Conservation (phyloP, 768 basidiomycete species). For the Mycena pura region DNA sequence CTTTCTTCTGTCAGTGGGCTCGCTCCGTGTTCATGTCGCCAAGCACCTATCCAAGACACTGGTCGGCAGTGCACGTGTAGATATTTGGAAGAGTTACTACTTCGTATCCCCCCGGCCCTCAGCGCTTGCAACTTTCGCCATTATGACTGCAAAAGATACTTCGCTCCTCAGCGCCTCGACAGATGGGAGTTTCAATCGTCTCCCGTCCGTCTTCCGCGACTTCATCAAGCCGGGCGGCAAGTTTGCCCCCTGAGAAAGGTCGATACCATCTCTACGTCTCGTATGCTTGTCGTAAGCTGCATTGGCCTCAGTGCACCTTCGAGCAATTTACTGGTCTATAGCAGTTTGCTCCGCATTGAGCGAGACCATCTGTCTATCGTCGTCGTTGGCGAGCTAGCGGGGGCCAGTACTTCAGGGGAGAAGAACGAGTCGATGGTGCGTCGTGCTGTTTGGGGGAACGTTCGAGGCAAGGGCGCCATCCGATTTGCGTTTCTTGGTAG, state of each 20-base stretch:
- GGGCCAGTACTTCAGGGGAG: constrained; percentile 20
- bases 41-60: background rate
- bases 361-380: constrained; percentile 23
- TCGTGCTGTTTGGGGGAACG: constrained; percentile 17
- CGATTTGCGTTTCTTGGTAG: constrained; percentile 21
- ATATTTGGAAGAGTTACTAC: background rate
- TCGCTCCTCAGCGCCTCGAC: constrained; percentile 40
- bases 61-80: background rate
- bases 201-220: constrained; percentile 53
- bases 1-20: too few relatives aligned
- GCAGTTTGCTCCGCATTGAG: constrained; percentile 62
- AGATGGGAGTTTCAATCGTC: constrained; percentile 64
- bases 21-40: background rate
- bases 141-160: constrained; percentile 8
- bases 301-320: too few relatives aligned
- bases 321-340: too few relatives aligned
- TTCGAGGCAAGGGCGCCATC: constrained; percentile 14
- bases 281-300: constrained; percentile 62
- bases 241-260: constrained; percentile 68
- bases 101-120: background rate
- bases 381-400: constrained; percentile 22
- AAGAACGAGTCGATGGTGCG: constrained; percentile 23
- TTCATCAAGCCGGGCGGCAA: constrained; percentile 54
- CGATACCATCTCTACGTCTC: constrained; percentile 78
- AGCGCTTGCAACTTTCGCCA: background rate